These are phyloP conservation scores for Potentilla sterilis DNA, from an alignment of 306 rosid genomes.

Conservation along the genomic window DNA sequence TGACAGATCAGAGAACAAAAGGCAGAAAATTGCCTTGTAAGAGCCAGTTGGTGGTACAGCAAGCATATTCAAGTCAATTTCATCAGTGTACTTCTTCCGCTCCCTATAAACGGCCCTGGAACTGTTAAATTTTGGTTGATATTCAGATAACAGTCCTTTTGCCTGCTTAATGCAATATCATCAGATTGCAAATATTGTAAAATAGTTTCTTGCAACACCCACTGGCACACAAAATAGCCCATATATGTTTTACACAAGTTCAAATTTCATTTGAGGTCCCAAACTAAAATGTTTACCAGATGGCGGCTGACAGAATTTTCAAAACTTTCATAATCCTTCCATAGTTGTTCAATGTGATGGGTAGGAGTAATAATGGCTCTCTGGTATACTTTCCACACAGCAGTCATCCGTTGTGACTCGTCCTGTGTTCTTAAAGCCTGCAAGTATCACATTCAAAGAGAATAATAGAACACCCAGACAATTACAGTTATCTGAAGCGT, in stretches of 20 bases:
- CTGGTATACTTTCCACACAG: slow-evolving; percentile 76
- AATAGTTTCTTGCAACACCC: neutral
- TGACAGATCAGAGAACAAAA: slow-evolving; percentile 16
- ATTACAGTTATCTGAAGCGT: neutral
- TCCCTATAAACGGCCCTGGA: slow-evolving; percentile 97
- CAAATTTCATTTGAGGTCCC: slow-evolving; percentile 20
- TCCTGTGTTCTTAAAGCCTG: slow-evolving; percentile 71
- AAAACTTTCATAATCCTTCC: slow-evolving; percentile 91
- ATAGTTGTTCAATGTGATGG: slow-evolving; percentile 90
- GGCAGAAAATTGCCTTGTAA: slow-evolving; percentile 54
- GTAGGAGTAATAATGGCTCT: slow-evolving; percentile 89
- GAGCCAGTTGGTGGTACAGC: slow-evolving; percentile 96
- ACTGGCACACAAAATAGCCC: slow-evolving; percentile 15
- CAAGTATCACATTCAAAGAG: slow-evolving; percentile 10
- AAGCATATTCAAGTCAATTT: slow-evolving; percentile 87
- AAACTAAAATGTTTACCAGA: slow-evolving; percentile 58
- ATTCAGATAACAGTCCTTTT: slow-evolving; percentile 85
- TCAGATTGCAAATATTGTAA: slow-evolving; percentile 16
- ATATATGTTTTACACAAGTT: slow-evolving; percentile 9
- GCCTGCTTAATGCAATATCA: slow-evolving; percentile 62
- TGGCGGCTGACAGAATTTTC: slow-evolving; percentile 96
- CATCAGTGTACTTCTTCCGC: slow-evolving; percentile 83
- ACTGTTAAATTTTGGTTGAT: slow-evolving; percentile 83
- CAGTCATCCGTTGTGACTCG: slow-evolving; percentile 85
- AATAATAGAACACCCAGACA: slow-evolving; percentile 14